Conservation (phyloP, 75 land plant species). For the Ceratopteris richardii region DNA sequence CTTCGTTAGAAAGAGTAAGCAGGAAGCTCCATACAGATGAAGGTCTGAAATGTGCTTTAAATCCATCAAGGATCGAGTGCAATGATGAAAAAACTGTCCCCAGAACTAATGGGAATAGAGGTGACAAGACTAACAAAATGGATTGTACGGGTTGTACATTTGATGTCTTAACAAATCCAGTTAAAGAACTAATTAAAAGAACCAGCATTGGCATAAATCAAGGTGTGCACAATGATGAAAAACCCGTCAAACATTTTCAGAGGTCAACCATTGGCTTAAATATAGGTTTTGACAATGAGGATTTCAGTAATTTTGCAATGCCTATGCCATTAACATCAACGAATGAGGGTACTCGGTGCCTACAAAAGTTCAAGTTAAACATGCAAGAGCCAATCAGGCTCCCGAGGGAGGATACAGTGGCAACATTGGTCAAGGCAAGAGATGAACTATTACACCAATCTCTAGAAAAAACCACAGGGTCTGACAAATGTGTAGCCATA, state of each 20-base stretch:
- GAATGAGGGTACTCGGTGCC: no score
- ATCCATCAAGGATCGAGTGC: not conserved
- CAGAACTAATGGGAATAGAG: not conserved
- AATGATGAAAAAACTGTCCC: not conserved
- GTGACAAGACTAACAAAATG: not conserved
- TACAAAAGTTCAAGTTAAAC: not conserved
- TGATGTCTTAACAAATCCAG: no score
- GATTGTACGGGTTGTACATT: no score
- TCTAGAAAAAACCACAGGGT: no score
- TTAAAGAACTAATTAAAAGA: no score
- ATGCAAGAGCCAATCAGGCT: constrained; percentile 1
- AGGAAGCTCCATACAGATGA: not conserved
- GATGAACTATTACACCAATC: not conserved
- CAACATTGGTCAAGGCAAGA: not conserved
- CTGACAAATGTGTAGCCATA: no score
- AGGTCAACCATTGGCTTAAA: no score
- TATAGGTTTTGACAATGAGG: no score
- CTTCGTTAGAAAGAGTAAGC: not conserved
- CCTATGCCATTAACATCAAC: not conserved
- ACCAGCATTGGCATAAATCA: no score
- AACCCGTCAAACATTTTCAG: no score
- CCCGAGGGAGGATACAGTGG: not conserved
- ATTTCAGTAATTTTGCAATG: not conserved
- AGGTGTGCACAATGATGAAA: no score
- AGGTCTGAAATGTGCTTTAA: not conserved